phyloP scores from a whole-genome alignment of 345 rosid genomes.

The Angophora floribunda region DNA sequence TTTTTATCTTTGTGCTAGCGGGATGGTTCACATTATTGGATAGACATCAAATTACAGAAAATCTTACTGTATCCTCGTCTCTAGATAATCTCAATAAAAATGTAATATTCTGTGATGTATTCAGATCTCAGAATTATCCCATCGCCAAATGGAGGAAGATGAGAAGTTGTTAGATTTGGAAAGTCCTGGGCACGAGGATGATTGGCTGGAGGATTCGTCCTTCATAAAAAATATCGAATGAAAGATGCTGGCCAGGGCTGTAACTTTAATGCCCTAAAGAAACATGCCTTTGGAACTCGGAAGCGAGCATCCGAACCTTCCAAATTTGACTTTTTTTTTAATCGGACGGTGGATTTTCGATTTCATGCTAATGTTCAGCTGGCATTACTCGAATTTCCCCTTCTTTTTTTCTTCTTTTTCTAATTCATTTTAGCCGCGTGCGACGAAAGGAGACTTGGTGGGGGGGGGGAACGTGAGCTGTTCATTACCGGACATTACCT shows the following conservation, averaged over 20 bases:
- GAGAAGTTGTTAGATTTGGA: not conserved
- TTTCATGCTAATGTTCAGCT: not conserved
- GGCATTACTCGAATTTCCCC: not conserved
- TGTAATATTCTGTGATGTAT: not conserved
- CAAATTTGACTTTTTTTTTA: not conserved
- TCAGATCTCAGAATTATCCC: not conserved
- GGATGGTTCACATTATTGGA: not conserved
- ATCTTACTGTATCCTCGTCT: not conserved
- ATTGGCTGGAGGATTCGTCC: not conserved
- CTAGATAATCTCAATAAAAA: not conserved
- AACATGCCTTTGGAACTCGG: not conserved
- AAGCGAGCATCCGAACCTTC: not conserved
- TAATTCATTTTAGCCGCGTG: not conserved
- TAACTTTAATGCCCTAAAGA: not conserved
- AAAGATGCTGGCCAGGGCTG: not conserved
- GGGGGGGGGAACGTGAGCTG: not conserved
- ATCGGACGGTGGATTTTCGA: not conserved
- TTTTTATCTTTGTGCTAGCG: not conserved
- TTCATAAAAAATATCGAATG: no score
- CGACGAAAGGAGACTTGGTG: not conserved
- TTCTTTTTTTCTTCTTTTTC: not conserved
- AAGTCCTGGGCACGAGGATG: not conserved
- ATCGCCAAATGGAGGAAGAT: not conserved
- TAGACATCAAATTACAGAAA: not conserved
- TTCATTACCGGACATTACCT: not conserved